Evolutionary conservation across 371 early-diverging fungal species (phyloP).

Genomic region (Syncephalis fuscata): DNA sequence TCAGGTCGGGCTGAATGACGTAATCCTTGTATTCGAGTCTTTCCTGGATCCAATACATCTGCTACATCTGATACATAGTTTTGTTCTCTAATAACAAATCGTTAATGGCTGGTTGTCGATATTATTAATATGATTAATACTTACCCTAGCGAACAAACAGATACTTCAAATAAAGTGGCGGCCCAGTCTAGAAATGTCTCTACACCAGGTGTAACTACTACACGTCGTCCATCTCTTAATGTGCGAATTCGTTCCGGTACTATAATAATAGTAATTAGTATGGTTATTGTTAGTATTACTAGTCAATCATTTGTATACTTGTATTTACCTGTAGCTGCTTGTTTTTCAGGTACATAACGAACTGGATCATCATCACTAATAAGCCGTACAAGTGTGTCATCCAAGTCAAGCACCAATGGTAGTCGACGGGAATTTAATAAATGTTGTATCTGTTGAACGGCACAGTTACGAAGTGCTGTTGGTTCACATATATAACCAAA

Average conservation of each 20-base stretch:
- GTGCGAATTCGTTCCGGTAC: constrained; percentile 39
- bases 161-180: constrained; percentile 43
- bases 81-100: constrained; percentile 29
- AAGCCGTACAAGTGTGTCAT: constrained; percentile 59
- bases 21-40: constrained; percentile 37
- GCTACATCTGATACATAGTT: constrained; percentile 59
- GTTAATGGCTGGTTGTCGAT: background rate
- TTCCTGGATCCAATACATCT: constrained; percentile 41
- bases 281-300: background rate
- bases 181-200: constrained; percentile 68
- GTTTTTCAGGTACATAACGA: constrained; percentile 44
- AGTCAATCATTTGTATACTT: background rate
- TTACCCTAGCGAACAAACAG: constrained; percentile 62
- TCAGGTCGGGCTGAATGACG: constrained; percentile 58
- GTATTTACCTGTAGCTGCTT: constrained; percentile 17
- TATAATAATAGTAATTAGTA: constrained; percentile 8
- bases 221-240: constrained; percentile 40
- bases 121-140: background rate
- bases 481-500: constrained; percentile 52
- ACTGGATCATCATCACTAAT: constrained; percentile 40
- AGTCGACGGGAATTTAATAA: constrained; percentile 25
- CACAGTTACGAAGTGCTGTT: constrained; percentile 24
- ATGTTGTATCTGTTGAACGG: constrained; percentile 14
- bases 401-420: constrained; percentile 61
- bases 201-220: constrained; percentile 49